phyloP scores from a whole-genome alignment of 345 rosid genomes.

The Pugionium dolabratum region DNA sequence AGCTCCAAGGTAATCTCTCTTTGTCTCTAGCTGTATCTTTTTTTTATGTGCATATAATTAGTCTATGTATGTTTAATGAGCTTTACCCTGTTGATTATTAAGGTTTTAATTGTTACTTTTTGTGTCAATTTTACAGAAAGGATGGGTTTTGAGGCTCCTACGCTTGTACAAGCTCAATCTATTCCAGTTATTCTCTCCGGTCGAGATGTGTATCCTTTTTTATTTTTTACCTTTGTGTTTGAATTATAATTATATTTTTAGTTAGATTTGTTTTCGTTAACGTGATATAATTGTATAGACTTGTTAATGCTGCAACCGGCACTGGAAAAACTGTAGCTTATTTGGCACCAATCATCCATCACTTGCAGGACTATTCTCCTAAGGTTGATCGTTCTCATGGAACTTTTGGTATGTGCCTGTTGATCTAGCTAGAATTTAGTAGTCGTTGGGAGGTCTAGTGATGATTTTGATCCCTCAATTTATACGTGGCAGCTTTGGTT shows the following conservation, averaged over 20 bases:
- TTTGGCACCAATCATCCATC: slow-evolving; percentile 86
- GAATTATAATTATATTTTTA: neutral
- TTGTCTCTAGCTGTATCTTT: neutral
- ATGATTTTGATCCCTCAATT: slow-evolving; percentile 9
- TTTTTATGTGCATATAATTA: no score
- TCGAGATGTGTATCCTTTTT: slow-evolving; percentile 79
- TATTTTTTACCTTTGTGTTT: neutral
- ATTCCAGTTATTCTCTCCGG: slow-evolving; percentile 95
- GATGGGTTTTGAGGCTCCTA: slow-evolving; percentile 83
- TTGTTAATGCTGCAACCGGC: slow-evolving; percentile 93
- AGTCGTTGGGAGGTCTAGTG: slow-evolving; percentile 5
- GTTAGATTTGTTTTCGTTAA: slow-evolving; percentile 26
- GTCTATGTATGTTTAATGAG: no score
- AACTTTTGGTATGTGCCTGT: slow-evolving; percentile 65
- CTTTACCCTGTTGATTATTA: no score
- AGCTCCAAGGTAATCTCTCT: slow-evolving; percentile 54
- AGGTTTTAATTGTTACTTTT: neutral
- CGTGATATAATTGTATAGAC: slow-evolving; percentile 45
- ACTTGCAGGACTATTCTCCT: slow-evolving; percentile 63
- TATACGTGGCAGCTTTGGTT: slow-evolving; percentile 71
- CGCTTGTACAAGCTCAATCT: slow-evolving; percentile 85
- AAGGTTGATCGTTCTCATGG: slow-evolving; percentile 74
- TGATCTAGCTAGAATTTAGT: neutral
- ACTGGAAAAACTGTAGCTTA: slow-evolving; percentile 93
- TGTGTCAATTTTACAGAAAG: slow-evolving; percentile 52